Base-by-base conservation (phyloP, 345 rosid genomes). In the Anacardium occidentale region DNA sequence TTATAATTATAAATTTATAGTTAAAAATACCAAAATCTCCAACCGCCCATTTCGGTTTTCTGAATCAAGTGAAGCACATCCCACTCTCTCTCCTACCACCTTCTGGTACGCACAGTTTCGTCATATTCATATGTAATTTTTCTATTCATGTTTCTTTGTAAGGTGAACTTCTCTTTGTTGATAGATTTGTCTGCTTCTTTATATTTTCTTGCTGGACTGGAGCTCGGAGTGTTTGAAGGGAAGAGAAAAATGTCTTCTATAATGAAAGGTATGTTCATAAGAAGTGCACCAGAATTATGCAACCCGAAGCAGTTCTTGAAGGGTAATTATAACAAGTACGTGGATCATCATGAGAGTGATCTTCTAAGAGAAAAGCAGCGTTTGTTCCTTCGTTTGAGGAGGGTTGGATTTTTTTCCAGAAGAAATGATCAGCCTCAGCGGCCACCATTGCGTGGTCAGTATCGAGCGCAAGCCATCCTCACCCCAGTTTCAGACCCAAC, bases 401-500 rank as follows among this genome's bases (percentile, higher is more conserved):
- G 72, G 25, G 59, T 72, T 20, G 42, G 42, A 37, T 8, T 37
- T 37, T 37, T 37, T 37, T 6, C 54, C 51, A 63, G 56, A 34
- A 65, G 56, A 48, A 10, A 34, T 32, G 71, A 47, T 25, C 68
- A 52, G 32, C 59, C 73, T 29, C 60, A 47, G 10, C 68, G 47
- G 40, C 59, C 73, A 29, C 59, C 64, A 34, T 44, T 68, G 21
- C 45, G 62, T 1, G 64, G 65, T 58, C 63, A 67, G 37, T 65
- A 62, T 3, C 76, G 62, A 34, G 72, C 83, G 4, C 81, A 84
- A 48, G 85, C 88, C 15, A 60, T 85, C 58, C 84, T 89, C 34
- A 54, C 72, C 22, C 93, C 88, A 0, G 80, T 81, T 0, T 74
- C 93, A 0, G 89, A 86, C 74, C 81, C 89, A 6, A 75, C 88